Evolutionary conservation across 2,329 filamentous ascomycete genomes (phyloP).

Genomic region (Penicillium olsonii): DNA sequence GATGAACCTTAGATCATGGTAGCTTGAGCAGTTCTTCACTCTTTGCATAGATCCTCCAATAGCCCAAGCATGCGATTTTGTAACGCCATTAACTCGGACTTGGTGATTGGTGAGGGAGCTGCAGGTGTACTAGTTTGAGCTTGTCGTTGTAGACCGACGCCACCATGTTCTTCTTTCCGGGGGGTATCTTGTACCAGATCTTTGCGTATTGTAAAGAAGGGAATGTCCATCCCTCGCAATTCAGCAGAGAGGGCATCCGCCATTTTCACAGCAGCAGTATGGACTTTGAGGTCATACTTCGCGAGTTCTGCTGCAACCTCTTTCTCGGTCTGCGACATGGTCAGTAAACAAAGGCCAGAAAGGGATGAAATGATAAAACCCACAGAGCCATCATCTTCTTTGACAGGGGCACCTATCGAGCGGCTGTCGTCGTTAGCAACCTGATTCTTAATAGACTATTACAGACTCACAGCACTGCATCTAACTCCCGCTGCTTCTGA

Average conservation of each 20-base stretch:
- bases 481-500: conserved; percentile 56
- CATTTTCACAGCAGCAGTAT: conserved; percentile 62
- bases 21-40: conserved; percentile 21
- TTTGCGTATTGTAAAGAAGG: conserved; percentile 59
- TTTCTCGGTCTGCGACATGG: conserved; percentile 40
- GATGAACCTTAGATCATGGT: background rate
- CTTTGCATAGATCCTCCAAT: conserved; percentile 53
- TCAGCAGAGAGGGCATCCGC: conserved; percentile 57
- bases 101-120: conserved; percentile 33
- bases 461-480: conserved; percentile 55
- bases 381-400: conserved; percentile 31
- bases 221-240: conserved; percentile 59
- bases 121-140: background rate
- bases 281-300: conserved; percentile 64
- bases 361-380: conserved; percentile 19
- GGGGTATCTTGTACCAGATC: conserved; percentile 40
- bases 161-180: background rate
- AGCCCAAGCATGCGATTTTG: conserved; percentile 53
- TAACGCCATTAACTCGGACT: conserved; percentile 45
- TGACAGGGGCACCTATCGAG: conserved; percentile 48
- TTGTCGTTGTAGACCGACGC: background rate
- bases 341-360: background rate
- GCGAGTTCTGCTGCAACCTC: conserved; percentile 57
- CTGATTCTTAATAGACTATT: background rate
- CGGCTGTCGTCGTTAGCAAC: conserved; percentile 32